phyloP scores from a whole-genome alignment of 352 stramenopile species.

The Globisporangium iwayamae region DNA sequence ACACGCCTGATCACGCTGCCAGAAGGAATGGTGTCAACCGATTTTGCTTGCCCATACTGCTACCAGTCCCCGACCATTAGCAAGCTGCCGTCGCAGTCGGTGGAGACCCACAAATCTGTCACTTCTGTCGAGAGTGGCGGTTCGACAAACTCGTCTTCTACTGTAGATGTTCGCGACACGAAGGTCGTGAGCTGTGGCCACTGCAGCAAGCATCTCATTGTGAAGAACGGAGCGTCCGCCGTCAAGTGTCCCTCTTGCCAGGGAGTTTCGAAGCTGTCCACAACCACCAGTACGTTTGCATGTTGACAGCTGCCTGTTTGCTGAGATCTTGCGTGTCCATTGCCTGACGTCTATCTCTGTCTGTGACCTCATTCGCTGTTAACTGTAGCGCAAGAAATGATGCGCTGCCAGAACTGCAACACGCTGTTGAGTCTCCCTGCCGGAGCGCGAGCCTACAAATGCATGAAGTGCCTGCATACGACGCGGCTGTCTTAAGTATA shows the following conservation, averaged over 20 bases:
- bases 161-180: conserved; percentile 59
- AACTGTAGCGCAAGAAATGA: conserved; percentile 77
- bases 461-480: conserved; percentile 85
- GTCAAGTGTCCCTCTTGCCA: conserved; percentile 83
- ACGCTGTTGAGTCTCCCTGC: conserved; percentile 78
- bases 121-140: not conserved
- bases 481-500: conserved; percentile 62
- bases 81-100: conserved; percentile 28
- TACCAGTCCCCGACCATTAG: conserved; percentile 49
- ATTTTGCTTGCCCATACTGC: conserved; percentile 72
- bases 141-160: not conserved
- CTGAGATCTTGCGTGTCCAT: not conserved
- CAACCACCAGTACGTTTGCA: conserved; percentile 70
- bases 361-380: not conserved
- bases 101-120: conserved; percentile 23
- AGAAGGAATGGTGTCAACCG: conserved; percentile 29
- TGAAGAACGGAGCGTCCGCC: conserved; percentile 69
- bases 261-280: conserved; percentile 78
- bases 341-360: conserved; percentile 19
- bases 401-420: conserved; percentile 86
- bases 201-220: conserved; percentile 81
- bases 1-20: conserved; percentile 47
- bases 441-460: conserved; percentile 85
- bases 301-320: not conserved
- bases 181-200: conserved; percentile 85